Conservation (phyloP, 345 rosid species). For the Viola odorata region DNA sequence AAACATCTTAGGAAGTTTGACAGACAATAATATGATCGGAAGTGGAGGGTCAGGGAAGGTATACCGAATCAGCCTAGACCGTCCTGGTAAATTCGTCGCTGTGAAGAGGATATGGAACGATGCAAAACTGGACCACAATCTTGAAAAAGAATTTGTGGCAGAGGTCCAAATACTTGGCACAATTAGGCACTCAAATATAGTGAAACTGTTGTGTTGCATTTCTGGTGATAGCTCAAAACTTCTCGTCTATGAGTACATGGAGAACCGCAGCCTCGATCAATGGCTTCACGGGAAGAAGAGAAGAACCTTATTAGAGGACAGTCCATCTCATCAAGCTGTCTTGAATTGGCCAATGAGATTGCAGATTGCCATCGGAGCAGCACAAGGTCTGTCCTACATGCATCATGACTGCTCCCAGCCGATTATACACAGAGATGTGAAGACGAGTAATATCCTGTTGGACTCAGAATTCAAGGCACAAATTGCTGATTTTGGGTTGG, state of each 20-base stretch:
- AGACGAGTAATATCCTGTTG: conserved; percentile 79
- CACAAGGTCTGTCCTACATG: conserved; percentile 83
- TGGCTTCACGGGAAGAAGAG: conserved; percentile 75
- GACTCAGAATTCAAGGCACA: conserved; percentile 69
- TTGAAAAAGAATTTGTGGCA: conserved; percentile 67
- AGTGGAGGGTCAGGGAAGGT: conserved; percentile 94
- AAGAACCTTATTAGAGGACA: conserved; percentile 8
- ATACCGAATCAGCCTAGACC: conserved; percentile 41
- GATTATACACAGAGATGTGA: conserved; percentile 79
- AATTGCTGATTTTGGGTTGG: conserved; percentile 92
- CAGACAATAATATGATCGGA: conserved; percentile 71
- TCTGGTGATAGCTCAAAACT: conserved; percentile 80
- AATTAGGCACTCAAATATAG: conserved; percentile 76
- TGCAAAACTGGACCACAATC: conserved; percentile 41
- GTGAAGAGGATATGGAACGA: conserved; percentile 78
- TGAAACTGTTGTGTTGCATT: conserved; percentile 78
- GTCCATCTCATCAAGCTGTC: conserved; percentile 14
- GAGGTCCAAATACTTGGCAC: conserved; percentile 75
- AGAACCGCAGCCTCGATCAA: conserved; percentile 74
- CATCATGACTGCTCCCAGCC: conserved; percentile 75
- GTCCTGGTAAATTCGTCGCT: conserved; percentile 53
- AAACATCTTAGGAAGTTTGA: conserved; percentile 51
- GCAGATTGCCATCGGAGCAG: conserved; percentile 78
- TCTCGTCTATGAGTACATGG: conserved; percentile 86
- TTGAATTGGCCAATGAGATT: conserved; percentile 68